phyloP scores from a whole-genome alignment of 2,329 filamentous ascomycete genomes.

The Zopfia rhizophila region DNA sequence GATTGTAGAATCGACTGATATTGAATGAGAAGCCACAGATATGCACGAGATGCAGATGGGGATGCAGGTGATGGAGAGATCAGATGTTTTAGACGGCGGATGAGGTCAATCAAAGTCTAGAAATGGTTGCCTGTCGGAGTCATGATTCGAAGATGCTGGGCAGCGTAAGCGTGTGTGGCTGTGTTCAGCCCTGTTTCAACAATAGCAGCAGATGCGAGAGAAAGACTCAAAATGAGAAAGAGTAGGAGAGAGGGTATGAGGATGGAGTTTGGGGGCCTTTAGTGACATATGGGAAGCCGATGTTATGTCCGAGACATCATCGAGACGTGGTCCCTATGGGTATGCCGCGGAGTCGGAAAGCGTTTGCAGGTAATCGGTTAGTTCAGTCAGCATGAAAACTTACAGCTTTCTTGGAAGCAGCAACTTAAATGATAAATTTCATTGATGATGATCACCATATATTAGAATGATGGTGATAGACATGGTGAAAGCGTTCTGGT shows the following conservation, averaged over 20 bases:
- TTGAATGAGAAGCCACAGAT: slow-evolving; percentile 15
- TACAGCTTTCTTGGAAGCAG: no score
- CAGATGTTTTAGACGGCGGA: slow-evolving; percentile 6
- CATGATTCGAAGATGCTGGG: slow-evolving; percentile 42
- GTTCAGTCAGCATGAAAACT: slow-evolving; percentile 1
- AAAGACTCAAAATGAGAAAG: no score
- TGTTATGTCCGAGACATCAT: slow-evolving; percentile 15
- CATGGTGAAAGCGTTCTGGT: no score
- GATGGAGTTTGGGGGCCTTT: no score
- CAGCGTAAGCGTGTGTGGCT: slow-evolving; percentile 22
- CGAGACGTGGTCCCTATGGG: slow-evolving; percentile 15
- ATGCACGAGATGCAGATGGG: slow-evolving; percentile 26
- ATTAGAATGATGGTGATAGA: no score
- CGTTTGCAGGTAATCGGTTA: no score
- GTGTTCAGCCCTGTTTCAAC: slow-evolving; percentile 27
- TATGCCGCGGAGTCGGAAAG: no score
- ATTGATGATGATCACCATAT: no score
- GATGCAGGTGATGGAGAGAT: slow-evolving; percentile 30
- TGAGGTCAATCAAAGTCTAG: slow-evolving; percentile 20
- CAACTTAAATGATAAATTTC: no score
- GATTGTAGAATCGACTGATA: neutral
- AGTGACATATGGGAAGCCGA: no score
- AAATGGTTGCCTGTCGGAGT: slow-evolving; percentile 44
- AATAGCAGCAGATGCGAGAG: no score
- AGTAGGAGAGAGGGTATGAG: slow-evolving; percentile 12